Base-by-base conservation (phyloP, 2,329 filamentous ascomycete species). In the Aspergillus japonicus region DNA sequence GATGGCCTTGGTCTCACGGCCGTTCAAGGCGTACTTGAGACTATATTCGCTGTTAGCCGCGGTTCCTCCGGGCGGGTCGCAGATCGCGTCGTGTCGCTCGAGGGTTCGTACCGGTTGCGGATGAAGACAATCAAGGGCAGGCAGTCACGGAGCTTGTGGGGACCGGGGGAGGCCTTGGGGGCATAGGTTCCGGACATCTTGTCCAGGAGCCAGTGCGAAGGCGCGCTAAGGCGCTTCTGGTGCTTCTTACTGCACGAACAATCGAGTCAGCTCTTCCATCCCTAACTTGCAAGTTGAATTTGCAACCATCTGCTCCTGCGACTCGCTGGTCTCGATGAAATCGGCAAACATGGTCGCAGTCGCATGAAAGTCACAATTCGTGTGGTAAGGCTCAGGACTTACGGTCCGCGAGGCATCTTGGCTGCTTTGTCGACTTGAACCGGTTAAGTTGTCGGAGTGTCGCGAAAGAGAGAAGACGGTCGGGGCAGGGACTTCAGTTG, bases 141-240 rank as follows among this genome's bases (percentile, higher is more conserved):
- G 86, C 94, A 98, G 85, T 99, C 95, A 81, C 95, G 90, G 81
- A 95, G 87, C 90, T 99, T 99, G 90, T 98, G 94, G 83, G 95
- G 95, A 91, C 95, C 95, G 69, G 86, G 83, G 64, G 86, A 88
- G 69, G 86, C 83, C 80, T 86, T 85, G 73, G 85, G 85, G 67
- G 86, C 86, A 78, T 88, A 94, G 83, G 87, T 85, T 80, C 95
- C 95, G 82, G 92, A 96, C 80, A 99, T 88, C 85, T 99, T 99
- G 91, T 99, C 95, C 82, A 99, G 87, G 80, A 99, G 91, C 95
- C 95, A 99, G 90, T 98, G 95, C 81, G 91, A 96, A 80, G 95
- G 95, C 81, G 95, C 95, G 84, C 91, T 95, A 80, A 98, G 88
- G 87, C 95, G 93, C 93, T 99, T 98, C 85, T 98, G 94, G 85